Evolutionary conservation across 495 filamentous ascomycete genomes (phyloP).

Genomic region (Aspergillus sparsus): DNA sequence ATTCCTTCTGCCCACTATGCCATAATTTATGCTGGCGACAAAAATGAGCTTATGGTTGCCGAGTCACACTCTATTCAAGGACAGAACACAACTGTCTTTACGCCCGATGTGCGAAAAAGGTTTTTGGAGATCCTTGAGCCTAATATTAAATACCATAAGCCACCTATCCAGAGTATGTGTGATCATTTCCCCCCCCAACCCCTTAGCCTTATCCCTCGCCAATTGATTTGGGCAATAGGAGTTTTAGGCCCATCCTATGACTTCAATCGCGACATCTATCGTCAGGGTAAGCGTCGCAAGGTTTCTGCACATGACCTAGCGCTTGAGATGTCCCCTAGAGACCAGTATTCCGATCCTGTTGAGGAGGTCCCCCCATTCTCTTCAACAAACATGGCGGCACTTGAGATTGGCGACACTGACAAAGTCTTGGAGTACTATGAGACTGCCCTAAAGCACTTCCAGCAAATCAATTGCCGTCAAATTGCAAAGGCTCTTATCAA

Average conservation of each 20-base stretch:
- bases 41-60: slow-evolving; percentile 37
- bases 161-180: slow-evolving; percentile 33
- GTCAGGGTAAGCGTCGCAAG: slow-evolving; percentile 39
- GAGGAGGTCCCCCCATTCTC: slow-evolving; percentile 32
- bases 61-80: slow-evolving; percentile 43
- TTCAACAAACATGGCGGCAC: slow-evolving; percentile 39
- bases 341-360: slow-evolving; percentile 29
- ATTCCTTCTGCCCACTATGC: slow-evolving; percentile 43
- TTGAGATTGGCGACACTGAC: slow-evolving; percentile 41
- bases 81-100: slow-evolving; percentile 39
- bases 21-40: slow-evolving; percentile 45
- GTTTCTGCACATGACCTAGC: slow-evolving; percentile 25
- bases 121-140: slow-evolving; percentile 43
- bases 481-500: slow-evolving; percentile 82
- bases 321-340: slow-evolving; percentile 20
- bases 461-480: slow-evolving; percentile 47
- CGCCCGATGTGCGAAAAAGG: slow-evolving; percentile 38
- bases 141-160: slow-evolving; percentile 35
- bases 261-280: slow-evolving; percentile 26
- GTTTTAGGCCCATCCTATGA: slow-evolving; percentile 14
- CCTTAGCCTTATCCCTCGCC: slow-evolving; percentile 8
- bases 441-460: slow-evolving; percentile 43
- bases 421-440: slow-evolving; percentile 43
- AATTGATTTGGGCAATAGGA: slow-evolving; percentile 13
- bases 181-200: background rate